A percentile compares a stretch with the other conserved stretches of the same genome.
Conservation (phyloP, 768 basidiomycete genomes). For the Tylopilus intermedius region DNA sequence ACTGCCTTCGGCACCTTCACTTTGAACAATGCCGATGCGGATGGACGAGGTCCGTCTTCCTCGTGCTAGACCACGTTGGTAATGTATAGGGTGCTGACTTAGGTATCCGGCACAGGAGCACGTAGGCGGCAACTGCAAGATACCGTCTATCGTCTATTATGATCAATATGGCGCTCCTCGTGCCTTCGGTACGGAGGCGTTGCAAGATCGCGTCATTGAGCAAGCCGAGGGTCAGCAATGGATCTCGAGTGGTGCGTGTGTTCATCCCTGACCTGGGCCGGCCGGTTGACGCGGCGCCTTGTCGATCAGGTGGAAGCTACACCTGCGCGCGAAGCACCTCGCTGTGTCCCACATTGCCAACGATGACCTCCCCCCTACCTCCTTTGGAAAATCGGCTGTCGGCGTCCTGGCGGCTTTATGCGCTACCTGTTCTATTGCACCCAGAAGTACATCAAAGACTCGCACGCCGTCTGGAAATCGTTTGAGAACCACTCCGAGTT, state of each 20-base stretch:
- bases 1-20: too few species aligned
- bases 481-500: conserved; percentile 42
- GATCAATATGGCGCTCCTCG: conserved; percentile 35
- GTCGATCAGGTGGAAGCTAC: conserved; percentile 32
- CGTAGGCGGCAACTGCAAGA: conserved; percentile 42
- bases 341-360: conserved; percentile 29
- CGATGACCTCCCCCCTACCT: conserved; percentile 38
- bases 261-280: background rate
- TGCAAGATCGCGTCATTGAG: conserved; percentile 35
- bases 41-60: conserved; percentile 24
- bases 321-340: conserved; percentile 35
- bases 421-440: conserved; percentile 42
- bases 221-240: conserved; percentile 42
- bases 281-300: background rate
- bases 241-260: conserved; percentile 39
- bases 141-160: conserved; percentile 47
- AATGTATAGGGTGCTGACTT: conserved; percentile 2
- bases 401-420: conserved; percentile 45
- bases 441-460: conserved; percentile 43
- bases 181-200: conserved; percentile 44
- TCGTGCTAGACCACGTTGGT: conserved; percentile 9
- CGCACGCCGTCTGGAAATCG: conserved; percentile 47
- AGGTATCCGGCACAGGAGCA: conserved; percentile 39
- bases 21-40: too few species aligned
- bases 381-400: conserved; percentile 36